Evolutionary conservation across 1,284 basidiomycete genomes (phyloP), one percentile per base, ranked within the genome.

Genomic region (Moesziomyces sp.): DNA sequence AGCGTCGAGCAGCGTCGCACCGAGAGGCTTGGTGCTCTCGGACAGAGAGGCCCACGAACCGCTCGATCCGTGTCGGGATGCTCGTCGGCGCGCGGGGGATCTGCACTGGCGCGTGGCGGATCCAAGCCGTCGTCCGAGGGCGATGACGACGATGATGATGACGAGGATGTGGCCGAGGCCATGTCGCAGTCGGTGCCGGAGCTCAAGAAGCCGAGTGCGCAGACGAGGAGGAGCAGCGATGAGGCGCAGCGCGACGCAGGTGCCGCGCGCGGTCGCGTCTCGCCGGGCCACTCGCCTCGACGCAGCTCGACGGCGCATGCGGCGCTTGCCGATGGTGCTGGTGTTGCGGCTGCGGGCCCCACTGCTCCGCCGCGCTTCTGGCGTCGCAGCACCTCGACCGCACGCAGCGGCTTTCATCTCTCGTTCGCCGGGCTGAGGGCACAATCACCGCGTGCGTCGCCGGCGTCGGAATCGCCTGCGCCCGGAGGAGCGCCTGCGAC

Each of bases 121-220:
- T 73, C 70, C 24, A 43, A 60, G 16, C 49, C 53, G 23, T 74
- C 66, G n/a, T 56, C 58, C 10, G 61, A 58, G 3, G 71, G 64
- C 23, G 64, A 68, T 1, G 59, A 62, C 3, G 47, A 58, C 10
- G 71, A 60, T 0, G 57, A 52, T 23, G 43, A 26, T 3, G 58
- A 58, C 10, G 60, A 44, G 6, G 67, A 73, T 16, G 26, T 52
- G 9, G 47, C 58, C 7, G 67, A 74, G 8, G 66, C 44, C 16
- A 80, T 82, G 80, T 80, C 76, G 19, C 74, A 74, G 52, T 82
- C 80, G 6, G 74, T 74, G 28, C 77, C 80, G 2, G 61, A 70
- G 48, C 63, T 82, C 8, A 65, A 80, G 58, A 69, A 74, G 54
- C 50, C 63, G 11, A 57, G 30, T 43, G 48, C 23, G 16, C 38